phyloP scores from a whole-genome alignment of 768 basidiomycete genomes.

The Suillus subaureus region DNA sequence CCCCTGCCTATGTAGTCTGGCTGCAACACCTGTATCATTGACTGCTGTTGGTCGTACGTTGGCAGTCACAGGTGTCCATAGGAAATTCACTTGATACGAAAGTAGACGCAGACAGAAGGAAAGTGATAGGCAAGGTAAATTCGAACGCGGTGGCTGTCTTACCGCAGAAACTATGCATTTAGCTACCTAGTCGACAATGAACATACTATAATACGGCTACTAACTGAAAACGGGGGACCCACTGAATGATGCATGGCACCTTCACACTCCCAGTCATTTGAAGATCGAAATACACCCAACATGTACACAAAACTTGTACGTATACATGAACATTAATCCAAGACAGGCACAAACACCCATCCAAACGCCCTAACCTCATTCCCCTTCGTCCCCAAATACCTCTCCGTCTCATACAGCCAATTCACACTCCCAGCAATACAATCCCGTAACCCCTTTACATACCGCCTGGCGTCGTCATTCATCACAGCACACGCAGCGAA shows the following conservation, averaged over 20 bases:
- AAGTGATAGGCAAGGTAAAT: neutral
- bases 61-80: neutral
- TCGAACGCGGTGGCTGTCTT: neutral
- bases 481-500: conserved; percentile 17
- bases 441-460: conserved; percentile 54
- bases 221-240: no score
- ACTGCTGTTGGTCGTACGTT: no score
- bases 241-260: no score
- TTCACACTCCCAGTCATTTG: neutral
- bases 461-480: conserved; percentile 35
- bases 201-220: neutral
- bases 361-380: conserved; percentile 61
- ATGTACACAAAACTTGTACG: neutral
- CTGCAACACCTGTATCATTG: no score
- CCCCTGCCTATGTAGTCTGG: neutral
- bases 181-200: neutral
- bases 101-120: no score
- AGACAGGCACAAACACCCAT: conserved; percentile 55
- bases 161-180: no score
- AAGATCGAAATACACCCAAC: neutral
- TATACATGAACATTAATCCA: neutral
- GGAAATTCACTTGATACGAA: neutral
- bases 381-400: conserved; percentile 60
- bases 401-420: conserved; percentile 65
- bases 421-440: conserved; percentile 60